Percentiles rank a stretch among this genome's conserved stretches.
These are phyloP conservation scores for Penicillium dipodomyicola DNA, from an alignment of 495 filamentous ascomycete genomes.

Conservation along the genomic window DNA sequence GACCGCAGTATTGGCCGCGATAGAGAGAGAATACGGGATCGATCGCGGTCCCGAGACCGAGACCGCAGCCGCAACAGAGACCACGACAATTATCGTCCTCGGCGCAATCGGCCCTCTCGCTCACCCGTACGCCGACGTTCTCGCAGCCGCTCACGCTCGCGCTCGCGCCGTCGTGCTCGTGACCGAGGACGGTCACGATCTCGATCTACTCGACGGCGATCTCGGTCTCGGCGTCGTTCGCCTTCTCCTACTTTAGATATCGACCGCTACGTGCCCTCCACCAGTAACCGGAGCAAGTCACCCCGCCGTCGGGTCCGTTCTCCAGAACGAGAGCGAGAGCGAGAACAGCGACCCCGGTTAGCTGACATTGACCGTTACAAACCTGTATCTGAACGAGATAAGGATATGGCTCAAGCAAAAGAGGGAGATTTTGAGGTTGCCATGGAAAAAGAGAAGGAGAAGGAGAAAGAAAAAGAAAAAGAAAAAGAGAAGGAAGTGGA, in stretches of 20 bases:
- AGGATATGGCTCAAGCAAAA: constrained; percentile 18
- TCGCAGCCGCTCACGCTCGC: constrained; percentile 19
- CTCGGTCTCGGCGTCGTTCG: constrained; percentile 31
- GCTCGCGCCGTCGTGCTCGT: constrained; percentile 20
- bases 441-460: constrained; percentile 1
- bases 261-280: constrained; percentile 50
- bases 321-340: constrained; percentile 32
- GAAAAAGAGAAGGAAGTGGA: constrained; percentile 20
- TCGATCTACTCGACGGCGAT: constrained; percentile 20
- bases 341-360: constrained; percentile 21
- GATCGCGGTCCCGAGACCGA: constrained; percentile 36
- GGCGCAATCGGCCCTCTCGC: constrained; percentile 25
- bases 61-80: constrained; percentile 31
- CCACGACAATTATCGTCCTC: constrained; percentile 29
- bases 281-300: constrained; percentile 45
- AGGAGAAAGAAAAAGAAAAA: constrained; percentile 16
- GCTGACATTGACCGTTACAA: constrained; percentile 56
- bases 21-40: constrained; percentile 37
- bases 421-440: background rate
- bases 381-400: constrained; percentile 40
- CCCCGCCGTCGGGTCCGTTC: constrained; percentile 45
- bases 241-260: constrained; percentile 43
- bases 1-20: constrained; percentile 38
- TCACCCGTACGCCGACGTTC: constrained; percentile 25
- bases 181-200: constrained; percentile 22